These are phyloP conservation scores for Carex parvula DNA, from an alignment of 176 grass and related monocot species.

Conservation along the genomic window DNA sequence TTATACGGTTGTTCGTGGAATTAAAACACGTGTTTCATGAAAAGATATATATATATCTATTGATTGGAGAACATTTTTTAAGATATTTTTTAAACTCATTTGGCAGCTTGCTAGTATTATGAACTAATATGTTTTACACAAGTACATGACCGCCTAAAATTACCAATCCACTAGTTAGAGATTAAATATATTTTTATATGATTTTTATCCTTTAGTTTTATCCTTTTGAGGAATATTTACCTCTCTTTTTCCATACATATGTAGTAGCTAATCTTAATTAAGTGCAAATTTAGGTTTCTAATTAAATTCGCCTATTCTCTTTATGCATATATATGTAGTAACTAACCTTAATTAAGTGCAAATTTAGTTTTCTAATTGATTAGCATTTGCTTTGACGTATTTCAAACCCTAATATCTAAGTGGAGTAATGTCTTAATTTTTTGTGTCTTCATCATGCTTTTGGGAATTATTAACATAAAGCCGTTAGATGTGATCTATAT, in stretches of 20 bases:
- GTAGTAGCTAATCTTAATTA: neutral
- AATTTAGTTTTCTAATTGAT: too few species aligned
- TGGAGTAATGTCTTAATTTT: too few species aligned
- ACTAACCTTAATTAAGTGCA: too few species aligned
- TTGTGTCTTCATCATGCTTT: too few species aligned
- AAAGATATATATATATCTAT: too few species aligned
- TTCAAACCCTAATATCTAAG: too few species aligned
- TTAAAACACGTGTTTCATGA: neutral
- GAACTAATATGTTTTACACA: neutral
- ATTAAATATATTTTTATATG: neutral
- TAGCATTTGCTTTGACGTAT: too few species aligned
- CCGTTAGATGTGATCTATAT: too few species aligned
- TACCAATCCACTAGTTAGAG: neutral
- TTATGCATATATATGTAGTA: neutral
- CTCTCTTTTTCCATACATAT: neutral
- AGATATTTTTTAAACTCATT: neutral
- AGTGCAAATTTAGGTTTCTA: constrained; percentile 2
- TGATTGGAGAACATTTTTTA: neutral
- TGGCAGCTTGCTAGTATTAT: neutral
- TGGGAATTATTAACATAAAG: too few species aligned
- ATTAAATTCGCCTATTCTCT: neutral
- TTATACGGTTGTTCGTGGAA: neutral
- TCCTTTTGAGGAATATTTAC: neutral
- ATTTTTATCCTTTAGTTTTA: neutral
- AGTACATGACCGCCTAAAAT: neutral